Evolutionary conservation across 2,329 filamentous ascomycete species (phyloP), one percentile per base, ranked within the genome.

Genomic region (Cercospora zeina): DNA sequence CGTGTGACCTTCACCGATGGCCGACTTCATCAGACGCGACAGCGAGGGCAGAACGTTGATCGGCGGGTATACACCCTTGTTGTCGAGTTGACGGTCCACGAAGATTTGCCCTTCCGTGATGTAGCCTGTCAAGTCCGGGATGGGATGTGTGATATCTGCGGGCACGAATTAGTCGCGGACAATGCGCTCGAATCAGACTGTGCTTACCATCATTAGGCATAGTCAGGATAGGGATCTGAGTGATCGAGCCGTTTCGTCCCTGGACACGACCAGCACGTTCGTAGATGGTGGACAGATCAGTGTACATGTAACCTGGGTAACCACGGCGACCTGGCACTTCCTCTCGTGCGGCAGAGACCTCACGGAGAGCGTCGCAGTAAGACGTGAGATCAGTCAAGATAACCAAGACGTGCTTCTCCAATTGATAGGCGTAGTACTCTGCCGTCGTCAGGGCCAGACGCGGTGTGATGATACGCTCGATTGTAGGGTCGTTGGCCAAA

Each of bases 281-380:
- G 84, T 99, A 99, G 73, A 99, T 97, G 75, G 95, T 99, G 63
- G 95, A 97, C 87, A 99, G 90, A 87, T 99, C 96, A 71, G 95
- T 99, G 84, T 99, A 99, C 95, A 99, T 99, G 85, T 99, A 99
- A 90, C 95, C 95, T 58, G 95, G 95, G 83, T 95, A 99, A 85
- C 95, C 95, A 87, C 95, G 93, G 78, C 95, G 93, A 84, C 95
- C 95, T 42, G 95, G 95, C 47, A 99, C 95, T 87, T 99, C 95
- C 85, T 99, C 95, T 82, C 95, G 87, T 58, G 95, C 95, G 59
- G 95, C 93, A 13, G 95, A 99, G 55, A 99, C 95, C 81, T 99
- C 95, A 86, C 95, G 95, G 68, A 99, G 89, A 69, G 95, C 96
- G 78, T 99, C 95, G 78, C 96, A 99, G 85, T 99, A 99, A 54